These are phyloP conservation scores for Psilocybe sp. DNA, from an alignment of 768 basidiomycete genomes.

Conservation along the genomic window DNA sequence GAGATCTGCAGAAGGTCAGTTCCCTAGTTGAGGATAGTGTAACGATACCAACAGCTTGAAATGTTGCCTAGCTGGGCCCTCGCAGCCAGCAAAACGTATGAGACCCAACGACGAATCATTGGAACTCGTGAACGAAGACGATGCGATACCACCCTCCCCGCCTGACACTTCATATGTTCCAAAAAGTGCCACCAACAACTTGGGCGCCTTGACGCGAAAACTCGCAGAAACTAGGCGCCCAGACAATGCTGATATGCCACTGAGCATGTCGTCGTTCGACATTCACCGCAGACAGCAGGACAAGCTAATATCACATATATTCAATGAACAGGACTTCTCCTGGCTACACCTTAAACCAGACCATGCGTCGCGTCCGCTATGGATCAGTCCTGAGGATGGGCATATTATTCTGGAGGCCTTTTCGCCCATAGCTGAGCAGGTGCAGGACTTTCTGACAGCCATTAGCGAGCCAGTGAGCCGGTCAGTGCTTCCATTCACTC, in stretches of 20 bases:
- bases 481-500: conserved; percentile 44
- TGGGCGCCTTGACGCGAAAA: conserved; percentile 79
- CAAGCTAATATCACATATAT: conserved; percentile 75
- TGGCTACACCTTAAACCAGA: conserved; percentile 87
- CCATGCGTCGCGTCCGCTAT: conserved; percentile 88
- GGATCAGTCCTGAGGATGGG: conserved; percentile 92
- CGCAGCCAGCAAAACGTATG: conserved; percentile 38
- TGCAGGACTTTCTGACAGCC: conserved; percentile 96
- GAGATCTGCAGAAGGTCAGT: conserved; percentile 36
- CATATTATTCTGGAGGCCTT: conserved; percentile 97
- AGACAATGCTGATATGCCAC: conserved; percentile 37
- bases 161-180: conserved; percentile 59
- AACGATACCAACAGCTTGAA: conserved; percentile 7
- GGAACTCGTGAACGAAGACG: conserved; percentile 57
- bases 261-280: conserved; percentile 53
- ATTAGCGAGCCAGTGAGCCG: conserved; percentile 99
- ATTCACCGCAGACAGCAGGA: conserved; percentile 73
- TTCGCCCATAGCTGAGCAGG: conserved; percentile 95
- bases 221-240: conserved; percentile 60
- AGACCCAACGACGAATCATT: conserved; percentile 52
- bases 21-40: conserved; percentile 3
- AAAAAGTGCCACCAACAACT: conserved; percentile 78
- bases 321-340: conserved; percentile 83
- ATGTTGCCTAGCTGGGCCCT: conserved; percentile 21
- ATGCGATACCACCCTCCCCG: conserved; percentile 52